Base-by-base conservation (phyloP, 2,329 filamentous ascomycete genomes). In the Colletotrichum spinosum region DNA sequence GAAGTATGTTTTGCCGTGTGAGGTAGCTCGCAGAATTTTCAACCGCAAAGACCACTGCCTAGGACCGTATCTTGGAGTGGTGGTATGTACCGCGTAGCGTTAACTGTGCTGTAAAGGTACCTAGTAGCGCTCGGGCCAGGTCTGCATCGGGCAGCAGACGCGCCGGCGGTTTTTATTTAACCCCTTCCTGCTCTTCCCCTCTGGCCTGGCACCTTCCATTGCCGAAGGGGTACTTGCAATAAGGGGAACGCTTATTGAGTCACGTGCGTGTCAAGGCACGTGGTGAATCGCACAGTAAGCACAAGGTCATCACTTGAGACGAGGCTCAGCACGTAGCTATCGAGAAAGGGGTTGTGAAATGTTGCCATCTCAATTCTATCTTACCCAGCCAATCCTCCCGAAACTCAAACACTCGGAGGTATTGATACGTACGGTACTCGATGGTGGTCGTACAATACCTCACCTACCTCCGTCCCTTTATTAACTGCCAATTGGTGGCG, bases 21-120 rank as follows among this genome's bases (percentile, higher is more conserved):
- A 25, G 25, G 25, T 25, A 25, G 25, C 25, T 25, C 80, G 79
- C 79, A 80, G 80, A 85, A 81, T 85, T 84, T 85, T 85, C 81
- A 67, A 65, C 69, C 69, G 67, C 63, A 69, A 68, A 69, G 65
- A 66, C 56, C 53, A 55, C 53, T 55, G 66, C 57, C 67, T 68
- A 53, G 39, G 41, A 37, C 25, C 35, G 8, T 15, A 42, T 50
- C 53, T 67, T 45, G 52, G 55, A 61, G 55, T 59, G 44, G 58
- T 58, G 60, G 52, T 44, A 60, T 51, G 67, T 69, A 69, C 67
- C 44, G 25, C 38, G 51, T 61, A 60, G 35, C 46, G 54, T 35
- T 57, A 55, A 39, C 37, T 45, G 38, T 25, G 57, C 54, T 35
- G 54, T 15, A 37, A 8, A 2, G 46, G 65, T 69, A 69, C 67